Percentiles rank a stretch among this genome's conserved stretches.
Evolutionary conservation across 176 grass and related monocot species (phyloP).

Genomic region (Urochloa ruziziensis): DNA sequence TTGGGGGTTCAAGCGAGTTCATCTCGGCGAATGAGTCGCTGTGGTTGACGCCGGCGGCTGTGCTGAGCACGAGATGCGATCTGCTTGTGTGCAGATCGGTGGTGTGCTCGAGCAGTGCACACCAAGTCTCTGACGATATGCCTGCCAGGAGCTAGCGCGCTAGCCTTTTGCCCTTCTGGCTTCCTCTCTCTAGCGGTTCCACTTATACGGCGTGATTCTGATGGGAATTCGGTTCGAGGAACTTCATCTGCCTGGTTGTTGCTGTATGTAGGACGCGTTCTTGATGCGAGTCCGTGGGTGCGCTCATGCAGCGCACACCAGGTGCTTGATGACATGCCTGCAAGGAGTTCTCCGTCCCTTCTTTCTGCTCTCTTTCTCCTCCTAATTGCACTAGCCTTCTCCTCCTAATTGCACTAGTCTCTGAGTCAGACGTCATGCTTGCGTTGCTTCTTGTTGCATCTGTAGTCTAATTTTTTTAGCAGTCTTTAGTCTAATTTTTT

Average conservation of each 20-base stretch:
- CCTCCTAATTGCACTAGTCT: neutral
- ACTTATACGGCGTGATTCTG: too few relatives aligned
- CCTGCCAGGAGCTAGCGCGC: neutral
- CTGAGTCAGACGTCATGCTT: neutral
- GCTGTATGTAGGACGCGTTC: neutral
- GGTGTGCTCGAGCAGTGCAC: neutral
- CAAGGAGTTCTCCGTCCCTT: neutral
- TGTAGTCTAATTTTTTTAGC: neutral
- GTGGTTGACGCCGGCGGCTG: neutral
- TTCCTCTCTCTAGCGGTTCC: neutral
- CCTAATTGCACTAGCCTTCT: neutral
- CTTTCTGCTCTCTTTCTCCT: neutral
- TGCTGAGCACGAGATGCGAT: neutral
- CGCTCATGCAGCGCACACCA: neutral
- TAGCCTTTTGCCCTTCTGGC: neutral
- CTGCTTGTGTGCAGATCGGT: neutral
- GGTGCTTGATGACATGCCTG: neutral
- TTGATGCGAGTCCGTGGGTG: neutral
- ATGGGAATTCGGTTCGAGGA: neutral
- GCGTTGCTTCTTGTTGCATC: neutral
- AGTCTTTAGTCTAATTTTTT: neutral
- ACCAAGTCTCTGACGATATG: neutral
- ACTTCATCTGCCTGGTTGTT: neutral
- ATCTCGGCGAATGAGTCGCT: neutral
- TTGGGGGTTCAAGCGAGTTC: neutral